Base-by-base conservation (phyloP, 2,329 filamentous ascomycete genomes). In the Colletotrichum zoysiae region DNA sequence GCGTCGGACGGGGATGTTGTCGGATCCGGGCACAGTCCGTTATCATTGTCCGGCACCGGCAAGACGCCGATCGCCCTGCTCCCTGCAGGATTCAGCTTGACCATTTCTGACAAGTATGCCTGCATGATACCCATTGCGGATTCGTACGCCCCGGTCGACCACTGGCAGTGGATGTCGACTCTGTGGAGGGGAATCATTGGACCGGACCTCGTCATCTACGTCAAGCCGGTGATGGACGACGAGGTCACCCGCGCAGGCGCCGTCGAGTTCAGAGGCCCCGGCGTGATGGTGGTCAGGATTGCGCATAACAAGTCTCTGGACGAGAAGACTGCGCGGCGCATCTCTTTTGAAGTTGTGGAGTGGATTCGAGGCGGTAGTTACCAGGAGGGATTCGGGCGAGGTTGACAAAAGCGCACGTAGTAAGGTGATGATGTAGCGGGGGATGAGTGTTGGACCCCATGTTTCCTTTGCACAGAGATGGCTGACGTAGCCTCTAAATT, bases 161-260 rank as follows among this genome's bases (percentile, higher is more conserved):
- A 98, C 82, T 98, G 95, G 95, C 93, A 97, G 81, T 98, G 95
- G 95, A 94, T 96, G 86, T 95, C 95, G 46, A 95, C 93, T 55
- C 88, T 98, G 30, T 98, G 95, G 95, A 91, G 95, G 12, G 94
- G 94, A 12, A 92, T 93, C 65, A 87, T 95, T 1, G 94, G 93
- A 0, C 90, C 95, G 0, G 95, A 98, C 80, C 83, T 95, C 57
- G 92, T 92, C 1, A 85, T 96, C 38, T 94, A 92, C 77, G 87
- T 93, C 23, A 86, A 85, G 76, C 76, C 79, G 48, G 76, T 77
- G 57, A 46, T 76, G 8, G 80, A 81, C 50, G 81, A 82, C 18
- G 82, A 83, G 65, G 78, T 80, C 56, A 74, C 75, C n/a, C 78
- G 76, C 30, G 74, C 63, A 58, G 86, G 85, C 3, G 81, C 83